Percentiles rank a stretch among this genome's conserved stretches.
phyloP scores from a whole-genome alignment of 2,329 filamentous ascomycete genomes.

The Colletotrichum endophyticum region DNA sequence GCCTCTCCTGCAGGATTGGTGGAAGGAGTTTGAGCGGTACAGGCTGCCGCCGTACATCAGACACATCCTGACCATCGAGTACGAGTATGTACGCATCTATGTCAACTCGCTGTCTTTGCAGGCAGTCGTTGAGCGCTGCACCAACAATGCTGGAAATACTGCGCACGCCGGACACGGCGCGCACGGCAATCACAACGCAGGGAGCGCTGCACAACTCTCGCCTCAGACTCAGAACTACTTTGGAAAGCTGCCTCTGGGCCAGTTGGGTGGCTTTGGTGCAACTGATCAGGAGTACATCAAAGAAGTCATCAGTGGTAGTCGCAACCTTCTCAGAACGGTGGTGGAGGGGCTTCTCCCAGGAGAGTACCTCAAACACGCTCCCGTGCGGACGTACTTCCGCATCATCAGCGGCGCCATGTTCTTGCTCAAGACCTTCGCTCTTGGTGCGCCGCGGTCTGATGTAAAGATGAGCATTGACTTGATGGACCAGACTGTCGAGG shows the following conservation, averaged over 20 bases:
- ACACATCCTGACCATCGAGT: constrained; percentile 90
- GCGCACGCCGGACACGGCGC: constrained; percentile 27
- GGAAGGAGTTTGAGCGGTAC: constrained; percentile 80
- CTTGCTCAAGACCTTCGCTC: constrained; percentile 81
- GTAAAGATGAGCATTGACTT: constrained; percentile 77
- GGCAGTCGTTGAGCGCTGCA: constrained; percentile 92
- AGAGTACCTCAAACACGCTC: constrained; percentile 81
- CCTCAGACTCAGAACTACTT: constrained; percentile 70
- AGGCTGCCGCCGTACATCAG: constrained; percentile 68
- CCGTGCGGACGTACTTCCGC: constrained; percentile 84
- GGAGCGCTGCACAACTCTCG: constrained; percentile 52
- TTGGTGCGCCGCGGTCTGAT: constrained; percentile 80
- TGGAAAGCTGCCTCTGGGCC: constrained; percentile 67
- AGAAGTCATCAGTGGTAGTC: constrained; percentile 78
- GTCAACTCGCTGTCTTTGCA: constrained; percentile 93
- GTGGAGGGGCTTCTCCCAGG: constrained; percentile 77
- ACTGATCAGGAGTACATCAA: constrained; percentile 76
- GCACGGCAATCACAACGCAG: constrained; percentile 38
- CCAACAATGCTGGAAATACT: constrained; percentile 69
- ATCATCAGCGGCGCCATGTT: constrained; percentile 89
- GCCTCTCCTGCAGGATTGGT: constrained; percentile 80
- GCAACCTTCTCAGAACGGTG: constrained; percentile 78
- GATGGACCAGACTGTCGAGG: constrained; percentile 76
- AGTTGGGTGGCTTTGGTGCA: constrained; percentile 66
- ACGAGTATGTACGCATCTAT: constrained; percentile 93